Base-by-base conservation (phyloP, 169 alveolate species). In the Eimeria maxima region DNA sequence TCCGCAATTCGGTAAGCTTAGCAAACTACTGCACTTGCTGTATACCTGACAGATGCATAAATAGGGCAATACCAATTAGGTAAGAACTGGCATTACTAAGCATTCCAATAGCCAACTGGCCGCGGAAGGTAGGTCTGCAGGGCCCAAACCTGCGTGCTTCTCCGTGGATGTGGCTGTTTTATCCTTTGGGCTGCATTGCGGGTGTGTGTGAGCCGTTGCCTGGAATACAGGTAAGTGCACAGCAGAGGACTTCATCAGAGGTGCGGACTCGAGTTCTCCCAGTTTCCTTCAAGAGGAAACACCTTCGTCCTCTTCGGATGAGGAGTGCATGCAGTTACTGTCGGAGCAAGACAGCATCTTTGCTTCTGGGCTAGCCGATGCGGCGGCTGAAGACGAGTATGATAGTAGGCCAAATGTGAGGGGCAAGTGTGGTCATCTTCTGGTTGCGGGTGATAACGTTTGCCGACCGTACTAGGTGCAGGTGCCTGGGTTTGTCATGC, bases 251-350 rank as follows among this genome's bases (percentile, higher is more conserved):
- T 4, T 55, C 20, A 20, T 69, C 16, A 29, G n/a, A 29, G 57
- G 44, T 13, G 24, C 14, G 73, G 33, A 7, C 33, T 4, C 74
- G 22, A 33, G 57, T 7, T 16, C 53, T 16, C 3, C n/a, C 60
- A 84, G 92, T 65, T 84, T 84, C 42, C 92, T 84, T 13, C 92
- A 84, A 55, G 92, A 84, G 18, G 92, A 33, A n/a, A 22, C 38
- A 20, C 29, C 45, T 27, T 33, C 92, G 20, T n/a, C 50, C 13
- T 6, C 92, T 50, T 6, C 47, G 29, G 92, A 84, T 3, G 92
- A 84, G 5, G 92, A 84, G 10, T 84, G 92, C 92, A 55, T 84
- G 92, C 24, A 24, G 50, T 27, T 84, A 22, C 29, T 33, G 47
- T 11, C 57, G 16, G 55, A 84, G 33, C 57, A 84, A 0, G 76